Evolutionary conservation across 176 grass and related monocot genomes (phyloP).

Genomic region (Echinochloa phyllopogon): DNA sequence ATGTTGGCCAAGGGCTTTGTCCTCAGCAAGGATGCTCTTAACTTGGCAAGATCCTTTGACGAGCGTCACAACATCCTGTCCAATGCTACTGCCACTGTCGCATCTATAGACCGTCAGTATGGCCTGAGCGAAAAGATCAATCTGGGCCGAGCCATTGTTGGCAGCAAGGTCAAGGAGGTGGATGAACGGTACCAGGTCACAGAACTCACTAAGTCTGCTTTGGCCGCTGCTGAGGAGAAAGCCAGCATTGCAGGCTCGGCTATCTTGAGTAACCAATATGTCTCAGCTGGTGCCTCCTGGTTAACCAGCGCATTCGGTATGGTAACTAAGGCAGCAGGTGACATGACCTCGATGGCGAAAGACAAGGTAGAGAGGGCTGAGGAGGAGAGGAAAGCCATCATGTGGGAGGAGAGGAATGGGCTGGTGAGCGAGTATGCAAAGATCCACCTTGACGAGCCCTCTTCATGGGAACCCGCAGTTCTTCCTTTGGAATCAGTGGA

Average conservation of each 20-base stretch:
- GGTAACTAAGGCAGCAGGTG: constrained; percentile 80
- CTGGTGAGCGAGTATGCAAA: constrained; percentile 78
- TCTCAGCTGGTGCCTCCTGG: constrained; percentile 90
- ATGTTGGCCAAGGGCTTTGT: constrained; percentile 98
- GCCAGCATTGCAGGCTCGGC: constrained; percentile 69
- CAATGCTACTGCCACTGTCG: constrained; percentile 74
- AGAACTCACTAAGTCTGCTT: constrained; percentile 73
- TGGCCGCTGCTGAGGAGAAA: constrained; percentile 84
- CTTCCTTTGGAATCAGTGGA: constrained; percentile 81
- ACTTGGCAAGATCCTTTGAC: constrained; percentile 75
- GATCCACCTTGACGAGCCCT: constrained; percentile 81
- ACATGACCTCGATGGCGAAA: constrained; percentile 79
- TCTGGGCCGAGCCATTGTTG: constrained; percentile 70
- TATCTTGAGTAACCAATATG: constrained; percentile 83
- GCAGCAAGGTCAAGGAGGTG: constrained; percentile 83
- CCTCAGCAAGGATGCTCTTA: constrained; percentile 87
- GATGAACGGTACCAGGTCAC: constrained; percentile 84
- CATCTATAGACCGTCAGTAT: constrained; percentile 78
- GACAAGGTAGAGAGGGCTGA: constrained; percentile 88
- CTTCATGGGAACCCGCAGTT: constrained; percentile 65
- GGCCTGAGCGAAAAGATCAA: constrained; percentile 84
- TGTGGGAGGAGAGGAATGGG: constrained; percentile 80
- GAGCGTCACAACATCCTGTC: constrained; percentile 82
- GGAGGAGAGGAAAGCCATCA: constrained; percentile 80
- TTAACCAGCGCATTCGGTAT: constrained; percentile 69